Base-by-base conservation (phyloP, 2,329 filamentous ascomycete genomes). In the Lachnellula subtilissima region DNA sequence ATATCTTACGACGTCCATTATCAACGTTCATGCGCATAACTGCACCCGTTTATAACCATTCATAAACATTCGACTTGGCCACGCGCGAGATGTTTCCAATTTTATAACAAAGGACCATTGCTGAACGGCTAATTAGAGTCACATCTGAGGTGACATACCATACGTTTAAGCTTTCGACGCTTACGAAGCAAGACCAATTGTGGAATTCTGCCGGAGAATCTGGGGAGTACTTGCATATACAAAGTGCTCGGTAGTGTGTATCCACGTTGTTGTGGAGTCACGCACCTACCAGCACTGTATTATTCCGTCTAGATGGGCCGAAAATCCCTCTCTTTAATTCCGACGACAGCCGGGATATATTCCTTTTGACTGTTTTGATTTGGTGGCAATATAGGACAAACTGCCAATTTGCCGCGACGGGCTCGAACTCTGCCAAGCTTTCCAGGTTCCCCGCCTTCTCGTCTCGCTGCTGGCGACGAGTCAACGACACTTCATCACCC, bases 361-460 rank as follows among this genome's bases (percentile, higher is more conserved):
- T 45, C 2, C 12, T 35, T 25, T 32, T 36, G 17, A 36, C 46
- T 37, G 17, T 42, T 32, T 57, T 53, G 55, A 57, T 57, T 54
- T 54, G 51, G 17, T 51, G 55, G 55, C 39, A 57, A 54, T 54
- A 47, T 54, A 12, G 40, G 51, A 23, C 54, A 57, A 57, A 51
- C 15, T 19, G 6, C 14, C 50, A 50, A 55, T 52, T 15, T 52
- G 53, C 48, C 48, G 53, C 28, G 3, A 23, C 45, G 46, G 36
- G n/a, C 46, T 17, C 9, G n/a, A n/a, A 42, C 19, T n/a, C 12
- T n/a, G 48, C 48, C 48, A 45, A 45, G 42, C 42, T 22, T 23
- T 23, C 49, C 50, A 55, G 55, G 48, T 57, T 57, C 55, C 55
- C 55, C 55, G 55, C 55, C 47, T 54, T 51, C 35, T 39, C 25